These are phyloP conservation scores for Thermochaetoides dissita DNA, from an alignment of 2,329 filamentous ascomycete species.

Conservation along the genomic window DNA sequence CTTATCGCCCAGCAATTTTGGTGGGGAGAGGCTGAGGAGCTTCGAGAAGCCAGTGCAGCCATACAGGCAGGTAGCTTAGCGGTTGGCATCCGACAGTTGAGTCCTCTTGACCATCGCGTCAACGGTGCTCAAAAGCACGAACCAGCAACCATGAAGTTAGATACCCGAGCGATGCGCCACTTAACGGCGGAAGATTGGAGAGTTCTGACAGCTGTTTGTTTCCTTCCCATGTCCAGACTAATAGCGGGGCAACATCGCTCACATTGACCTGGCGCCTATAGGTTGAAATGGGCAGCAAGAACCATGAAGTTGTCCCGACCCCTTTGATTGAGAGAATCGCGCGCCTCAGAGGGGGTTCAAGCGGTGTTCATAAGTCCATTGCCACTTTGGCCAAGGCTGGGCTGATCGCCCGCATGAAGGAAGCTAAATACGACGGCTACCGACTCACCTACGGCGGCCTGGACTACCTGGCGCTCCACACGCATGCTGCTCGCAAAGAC, in stretches of 20 bases:
- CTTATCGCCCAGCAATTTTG: constrained; percentile 8
- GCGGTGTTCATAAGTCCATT: constrained; percentile 73
- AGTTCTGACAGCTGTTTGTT: constrained; percentile 76
- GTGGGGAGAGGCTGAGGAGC: constrained; percentile 8
- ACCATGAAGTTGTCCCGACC: constrained; percentile 93
- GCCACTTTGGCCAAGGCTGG: constrained; percentile 83
- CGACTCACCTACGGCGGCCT: constrained; percentile 90
- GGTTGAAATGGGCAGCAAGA: constrained; percentile 88
- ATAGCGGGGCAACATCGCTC: constrained; percentile 5
- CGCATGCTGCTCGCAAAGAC: constrained; percentile 63
- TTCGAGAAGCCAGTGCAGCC: too few relatives aligned
- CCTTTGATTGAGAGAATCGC: constrained; percentile 73
- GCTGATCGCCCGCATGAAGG: constrained; percentile 83
- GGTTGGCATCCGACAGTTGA: too few relatives aligned
- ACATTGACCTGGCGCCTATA: constrained; percentile 23
- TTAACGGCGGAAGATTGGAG: constrained; percentile 88
- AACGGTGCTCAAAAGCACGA: background rate
- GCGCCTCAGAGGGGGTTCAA: constrained; percentile 62
- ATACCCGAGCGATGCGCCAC: constrained; percentile 86
- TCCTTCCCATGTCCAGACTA: background rate
- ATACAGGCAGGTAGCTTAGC: too few relatives aligned
- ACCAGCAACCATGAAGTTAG: constrained; percentile 64
- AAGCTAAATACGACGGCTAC: constrained; percentile 95
- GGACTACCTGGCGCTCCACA: constrained; percentile 92
- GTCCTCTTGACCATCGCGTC: too few relatives aligned